Evolutionary conservation across 352 stramenopile species (phyloP).

Genomic region (Pilasporangium apinafurcum): DNA sequence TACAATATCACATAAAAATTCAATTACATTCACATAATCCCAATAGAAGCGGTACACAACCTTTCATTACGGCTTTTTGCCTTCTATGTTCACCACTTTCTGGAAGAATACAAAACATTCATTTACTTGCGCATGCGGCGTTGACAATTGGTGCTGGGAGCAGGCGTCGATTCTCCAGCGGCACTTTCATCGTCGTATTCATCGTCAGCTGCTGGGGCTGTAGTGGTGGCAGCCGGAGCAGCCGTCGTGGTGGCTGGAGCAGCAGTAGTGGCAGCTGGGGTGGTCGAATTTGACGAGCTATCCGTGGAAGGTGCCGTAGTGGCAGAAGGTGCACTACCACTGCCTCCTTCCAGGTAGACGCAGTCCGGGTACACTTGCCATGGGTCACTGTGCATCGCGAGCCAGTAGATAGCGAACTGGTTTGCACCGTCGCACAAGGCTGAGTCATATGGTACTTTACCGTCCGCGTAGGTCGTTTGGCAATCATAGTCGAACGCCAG

Average conservation of each 20-base stretch:
- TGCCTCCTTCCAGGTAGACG: constrained; percentile 23
- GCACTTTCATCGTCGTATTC: constrained; percentile 5
- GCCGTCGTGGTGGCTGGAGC: neutral
- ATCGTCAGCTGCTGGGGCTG: constrained; percentile 8
- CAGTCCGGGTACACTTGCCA: constrained; percentile 61
- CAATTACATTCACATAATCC: too few species aligned
- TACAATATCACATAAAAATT: too few species aligned
- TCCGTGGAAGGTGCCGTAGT: constrained; percentile 3
- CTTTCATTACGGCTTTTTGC: too few species aligned
- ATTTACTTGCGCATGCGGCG: too few species aligned
- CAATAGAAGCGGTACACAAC: too few species aligned
- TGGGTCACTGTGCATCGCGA: constrained; percentile 30
- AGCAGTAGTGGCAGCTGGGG: neutral
- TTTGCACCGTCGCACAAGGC: constrained; percentile 33
- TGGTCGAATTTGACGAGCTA: neutral
- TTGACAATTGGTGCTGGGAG: neutral
- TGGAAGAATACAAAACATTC: too few species aligned
- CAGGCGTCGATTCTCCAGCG: neutral
- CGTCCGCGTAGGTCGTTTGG: constrained; percentile 22
- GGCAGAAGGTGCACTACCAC: constrained; percentile 5
- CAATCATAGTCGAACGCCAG: constrained; percentile 45
- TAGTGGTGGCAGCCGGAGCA: constrained; percentile 1
- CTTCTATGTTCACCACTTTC: too few species aligned
- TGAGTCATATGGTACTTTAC: constrained; percentile 32
- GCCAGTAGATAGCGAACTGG: constrained; percentile 41